Conservation (phyloP, 1,284 basidiomycete species). For the Trichosporon ovoides region DNA sequence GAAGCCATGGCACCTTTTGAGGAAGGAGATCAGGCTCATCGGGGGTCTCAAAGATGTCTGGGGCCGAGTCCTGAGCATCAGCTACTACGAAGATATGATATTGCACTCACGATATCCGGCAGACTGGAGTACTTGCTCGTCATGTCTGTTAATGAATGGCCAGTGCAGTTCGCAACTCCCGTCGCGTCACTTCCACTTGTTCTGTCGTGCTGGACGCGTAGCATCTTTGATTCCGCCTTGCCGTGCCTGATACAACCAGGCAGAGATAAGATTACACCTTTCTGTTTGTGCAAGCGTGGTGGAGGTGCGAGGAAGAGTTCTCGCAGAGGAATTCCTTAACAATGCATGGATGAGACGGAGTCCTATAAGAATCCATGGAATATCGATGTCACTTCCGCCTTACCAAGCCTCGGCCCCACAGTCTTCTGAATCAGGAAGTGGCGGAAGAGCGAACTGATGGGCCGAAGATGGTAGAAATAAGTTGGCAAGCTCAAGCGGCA, state of each 20-base stretch:
- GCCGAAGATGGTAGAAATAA: slow-evolving; percentile 42
- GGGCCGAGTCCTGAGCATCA: slow-evolving; percentile 73
- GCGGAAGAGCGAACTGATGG: slow-evolving; percentile 39
- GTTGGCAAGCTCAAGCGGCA: slow-evolving; percentile 54
- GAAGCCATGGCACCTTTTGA: slow-evolving; percentile 28
- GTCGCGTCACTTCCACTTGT: background rate
- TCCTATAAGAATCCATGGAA: too few species aligned
- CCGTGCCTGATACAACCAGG: background rate
- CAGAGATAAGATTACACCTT: background rate
- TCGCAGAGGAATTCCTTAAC: background rate
- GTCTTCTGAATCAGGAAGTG: slow-evolving; percentile 43
- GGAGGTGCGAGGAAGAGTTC: too few species aligned
- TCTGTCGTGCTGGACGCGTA: background rate
- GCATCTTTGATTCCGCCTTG: background rate
- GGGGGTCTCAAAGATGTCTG: slow-evolving; percentile 86
- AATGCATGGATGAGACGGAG: too few species aligned
- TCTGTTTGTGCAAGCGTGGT: too few species aligned
- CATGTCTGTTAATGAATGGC: slow-evolving; percentile 18
- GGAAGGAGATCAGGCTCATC: slow-evolving; percentile 52
- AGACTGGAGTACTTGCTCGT: slow-evolving; percentile 73
- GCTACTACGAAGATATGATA: background rate
- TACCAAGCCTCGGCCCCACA: slow-evolving; percentile 48
- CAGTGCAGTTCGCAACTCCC: background rate
- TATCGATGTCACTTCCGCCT: too few species aligned
- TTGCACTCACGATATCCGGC: slow-evolving; percentile 72